phyloP scores from a whole-genome alignment of 208 protist species.

The Chromosphaera perkinsii region DNA sequence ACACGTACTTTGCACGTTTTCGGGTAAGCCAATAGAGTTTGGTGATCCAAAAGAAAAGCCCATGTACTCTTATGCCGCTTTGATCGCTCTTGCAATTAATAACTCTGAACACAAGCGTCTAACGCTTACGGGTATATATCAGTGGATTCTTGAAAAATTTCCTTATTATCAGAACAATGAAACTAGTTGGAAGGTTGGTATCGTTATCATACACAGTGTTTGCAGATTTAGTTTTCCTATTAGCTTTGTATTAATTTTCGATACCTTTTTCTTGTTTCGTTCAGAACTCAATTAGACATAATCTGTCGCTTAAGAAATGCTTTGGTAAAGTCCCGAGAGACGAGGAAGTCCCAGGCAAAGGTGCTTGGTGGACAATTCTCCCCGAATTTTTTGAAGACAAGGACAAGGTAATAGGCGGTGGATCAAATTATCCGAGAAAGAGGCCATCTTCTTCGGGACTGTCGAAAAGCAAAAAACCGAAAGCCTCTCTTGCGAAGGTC shows the following conservation, averaged over 20 bases:
- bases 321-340: conserved; percentile 26
- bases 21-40: too few relatives aligned
- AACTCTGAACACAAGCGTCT: conserved; percentile 9
- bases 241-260: too few relatives aligned
- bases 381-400: too few relatives aligned
- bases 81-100: conserved; percentile 32
- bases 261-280: not conserved
- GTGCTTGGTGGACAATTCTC: conserved; percentile 40
- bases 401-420: too few relatives aligned
- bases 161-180: conserved; percentile 22
- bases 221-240: not conserved
- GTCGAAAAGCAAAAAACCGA: too few relatives aligned
- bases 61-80: conserved; percentile 23
- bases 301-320: conserved; percentile 36
- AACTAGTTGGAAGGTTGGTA: conserved; percentile 27
- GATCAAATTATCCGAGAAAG: too few relatives aligned
- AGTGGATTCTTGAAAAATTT: conserved; percentile 27
- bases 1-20: too few relatives aligned
- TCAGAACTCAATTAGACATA: conserved; percentile 47
- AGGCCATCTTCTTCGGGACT: too few relatives aligned
- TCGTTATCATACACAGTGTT: too few relatives aligned
- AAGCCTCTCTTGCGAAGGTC: too few relatives aligned
- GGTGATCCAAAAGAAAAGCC: too few relatives aligned
- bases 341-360: conserved; percentile 37
- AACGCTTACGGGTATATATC: conserved; percentile 34